phyloP scores from a whole-genome alignment of 2,329 filamentous ascomycete genomes.

The Arthrobotrys sphaeroides region DNA sequence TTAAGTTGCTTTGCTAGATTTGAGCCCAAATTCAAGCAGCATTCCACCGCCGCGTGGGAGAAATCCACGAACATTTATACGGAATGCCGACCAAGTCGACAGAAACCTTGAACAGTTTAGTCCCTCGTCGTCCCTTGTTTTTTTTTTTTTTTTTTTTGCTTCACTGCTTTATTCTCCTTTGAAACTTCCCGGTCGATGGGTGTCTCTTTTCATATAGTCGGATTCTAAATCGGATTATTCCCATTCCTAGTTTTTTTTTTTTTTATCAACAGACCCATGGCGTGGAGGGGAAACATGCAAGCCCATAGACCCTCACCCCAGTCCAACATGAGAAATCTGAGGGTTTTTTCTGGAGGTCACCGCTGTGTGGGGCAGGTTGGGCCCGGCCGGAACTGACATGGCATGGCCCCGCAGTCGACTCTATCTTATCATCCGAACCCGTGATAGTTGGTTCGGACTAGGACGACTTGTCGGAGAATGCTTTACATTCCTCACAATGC shows the following conservation, averaged over 20 bases:
- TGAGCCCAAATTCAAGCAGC: conserved; percentile 25
- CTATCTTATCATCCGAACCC: conserved; percentile 48
- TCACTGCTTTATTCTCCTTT: too few relatives aligned
- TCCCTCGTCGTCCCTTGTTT: conserved; percentile 14
- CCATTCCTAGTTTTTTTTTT: conserved; percentile 23
- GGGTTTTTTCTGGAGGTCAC: conserved; percentile 29
- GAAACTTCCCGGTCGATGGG: not conserved
- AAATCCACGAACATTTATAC: conserved; percentile 39
- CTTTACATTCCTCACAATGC: not conserved
- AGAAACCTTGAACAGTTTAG: not conserved
- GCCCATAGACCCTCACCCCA: conserved; percentile 29
- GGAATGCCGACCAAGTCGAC: not conserved
- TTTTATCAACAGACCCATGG: conserved; percentile 21
- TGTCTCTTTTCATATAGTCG: not conserved
- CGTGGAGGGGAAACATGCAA: conserved; percentile 14
- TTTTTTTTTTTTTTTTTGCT: not conserved
- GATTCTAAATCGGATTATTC: conserved; percentile 34
- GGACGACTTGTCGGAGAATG: conserved; percentile 25
- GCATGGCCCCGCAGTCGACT: conserved; percentile 27
- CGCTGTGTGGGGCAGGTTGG: conserved; percentile 9
- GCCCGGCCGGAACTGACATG: conserved; percentile 32
- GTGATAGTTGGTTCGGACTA: conserved; percentile 28
- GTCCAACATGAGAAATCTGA: conserved; percentile 33
- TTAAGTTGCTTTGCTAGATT: conserved; percentile 12
- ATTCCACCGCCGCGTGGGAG: conserved; percentile 34